A percentile compares a stretch with the other conserved stretches of the same genome.
Evolutionary conservation across 352 stramenopile genomes (phyloP).

Genomic region (Globisporangium nunn): DNA sequence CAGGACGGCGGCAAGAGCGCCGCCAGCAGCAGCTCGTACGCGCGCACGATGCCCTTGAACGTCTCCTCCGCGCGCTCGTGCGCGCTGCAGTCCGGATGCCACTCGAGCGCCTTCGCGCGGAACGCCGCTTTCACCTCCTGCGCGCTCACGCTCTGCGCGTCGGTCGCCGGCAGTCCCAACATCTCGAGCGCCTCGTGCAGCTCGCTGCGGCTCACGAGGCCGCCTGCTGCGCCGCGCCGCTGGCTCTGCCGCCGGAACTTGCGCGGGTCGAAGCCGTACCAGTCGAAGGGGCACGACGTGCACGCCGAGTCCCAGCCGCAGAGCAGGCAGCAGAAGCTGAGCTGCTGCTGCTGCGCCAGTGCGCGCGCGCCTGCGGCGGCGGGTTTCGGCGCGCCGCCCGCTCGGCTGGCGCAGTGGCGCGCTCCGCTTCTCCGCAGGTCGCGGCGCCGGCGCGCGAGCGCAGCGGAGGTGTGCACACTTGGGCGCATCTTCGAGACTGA

Average conservation of each 20-base stretch:
- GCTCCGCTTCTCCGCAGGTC: not conserved
- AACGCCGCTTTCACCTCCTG: constrained; percentile 48
- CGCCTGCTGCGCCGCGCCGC: not conserved
- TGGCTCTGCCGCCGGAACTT: constrained; percentile 24
- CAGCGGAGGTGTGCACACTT: not conserved
- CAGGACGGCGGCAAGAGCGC: constrained; percentile 1
- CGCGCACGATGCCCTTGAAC: constrained; percentile 84
- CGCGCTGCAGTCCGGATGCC: constrained; percentile 91
- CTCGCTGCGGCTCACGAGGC: constrained; percentile 7
- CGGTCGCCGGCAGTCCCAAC: constrained; percentile 13
- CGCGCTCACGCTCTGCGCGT: constrained; percentile 4
- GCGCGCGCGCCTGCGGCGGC: not conserved
- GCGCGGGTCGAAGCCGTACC: constrained; percentile 48
- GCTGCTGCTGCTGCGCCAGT: constrained; percentile 30
- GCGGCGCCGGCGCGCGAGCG: not conserved
- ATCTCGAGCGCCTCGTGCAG: constrained; percentile 17
- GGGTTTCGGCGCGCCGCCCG: not conserved
- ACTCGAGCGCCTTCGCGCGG: constrained; percentile 74
- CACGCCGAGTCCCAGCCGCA: constrained; percentile 58
- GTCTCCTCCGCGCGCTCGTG: constrained; percentile 58
- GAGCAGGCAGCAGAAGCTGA: constrained; percentile 67
- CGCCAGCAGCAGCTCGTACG: constrained; percentile 79
- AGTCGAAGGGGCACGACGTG: constrained; percentile 58
- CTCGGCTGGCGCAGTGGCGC: not conserved
- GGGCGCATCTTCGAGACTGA: not conserved